Base-by-base conservation (phyloP, 352 stramenopile genomes). In the Globisporangium camurandrum region DNA sequence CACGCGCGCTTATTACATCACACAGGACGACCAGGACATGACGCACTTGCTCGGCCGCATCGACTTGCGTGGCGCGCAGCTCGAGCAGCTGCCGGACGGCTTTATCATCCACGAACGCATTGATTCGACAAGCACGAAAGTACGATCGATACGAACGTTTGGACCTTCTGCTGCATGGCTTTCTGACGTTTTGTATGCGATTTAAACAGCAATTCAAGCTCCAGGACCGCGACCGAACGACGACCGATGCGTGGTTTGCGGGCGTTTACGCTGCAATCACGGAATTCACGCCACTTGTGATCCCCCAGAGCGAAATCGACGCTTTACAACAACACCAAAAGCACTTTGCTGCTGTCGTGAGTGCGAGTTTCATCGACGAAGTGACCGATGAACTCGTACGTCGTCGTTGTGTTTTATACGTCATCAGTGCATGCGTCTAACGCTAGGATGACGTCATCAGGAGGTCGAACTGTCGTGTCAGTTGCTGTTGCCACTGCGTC, bases 391-490 rank as follows among this genome's bases (percentile, higher is more conserved):
- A 59, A 2, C 54, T 80, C 49, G 73, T 85, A 42, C 28, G 2
- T 16, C 14, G 4, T 3, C 17, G 20, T 11, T 39, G 12, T 20
- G 6, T 36, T n/a, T n/a, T n/a, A n/a, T n/a, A n/a, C n/a, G n/a
- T n/a, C n/a, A n/a, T n/a, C n/a, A n/a, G 2, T 50, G 26, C 0
- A 20, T 42, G 30, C 56, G 23, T 20, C 39, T 60, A 26, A 60
- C 36, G 22, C 14, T 14, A 11, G 42, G 5, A 17, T 45, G 50
- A 30, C 51, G 48, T 48, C 22, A 22, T 50, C 48, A 85, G 72
- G 79, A 87, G 50, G 86, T 82, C 43, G 79, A 88, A 56, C 44
- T 91, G 33, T 84, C 76, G 43, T 88, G 76, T 31, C 75, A 91
- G 48, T 55, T 88, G 40, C 46, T 81, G 33, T 59, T 86, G 39